Conservation (phyloP, 148 eudicot species). For the Rhododendron williamsianum region DNA sequence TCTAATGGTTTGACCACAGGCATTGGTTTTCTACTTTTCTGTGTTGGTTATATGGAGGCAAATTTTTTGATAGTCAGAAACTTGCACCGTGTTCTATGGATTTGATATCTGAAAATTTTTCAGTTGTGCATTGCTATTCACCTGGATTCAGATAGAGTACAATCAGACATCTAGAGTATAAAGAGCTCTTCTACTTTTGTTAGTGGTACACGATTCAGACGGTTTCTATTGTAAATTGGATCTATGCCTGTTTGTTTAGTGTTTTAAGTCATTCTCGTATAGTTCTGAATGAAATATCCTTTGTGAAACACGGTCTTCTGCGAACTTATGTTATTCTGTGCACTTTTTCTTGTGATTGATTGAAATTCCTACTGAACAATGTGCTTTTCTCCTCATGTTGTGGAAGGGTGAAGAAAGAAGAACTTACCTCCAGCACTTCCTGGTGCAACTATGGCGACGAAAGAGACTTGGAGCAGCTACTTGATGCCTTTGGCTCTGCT, state of each 20-base stretch:
- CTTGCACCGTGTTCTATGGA: background rate
- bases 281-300: background rate
- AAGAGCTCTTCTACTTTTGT: background rate
- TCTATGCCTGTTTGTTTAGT: background rate
- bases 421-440: conserved; percentile 12
- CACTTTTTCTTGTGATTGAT: background rate
- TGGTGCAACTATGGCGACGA: conserved; percentile 16
- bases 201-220: background rate
- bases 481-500: conserved; percentile 60
- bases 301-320: background rate
- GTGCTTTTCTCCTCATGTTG: conserved; percentile 7
- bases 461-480: conserved; percentile 50
- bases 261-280: background rate
- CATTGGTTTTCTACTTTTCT: background rate
- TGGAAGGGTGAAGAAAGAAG: conserved; percentile 32
- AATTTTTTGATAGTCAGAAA: background rate
- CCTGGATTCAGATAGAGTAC: background rate
- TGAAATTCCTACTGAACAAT: background rate
- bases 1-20: background rate
- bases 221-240: background rate
- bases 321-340: background rate
- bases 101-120: background rate
- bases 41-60: background rate
- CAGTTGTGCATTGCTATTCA: background rate
- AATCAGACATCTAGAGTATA: background rate